phyloP scores from a whole-genome alignment of 331 rosid genomes.

The Acacia pycnantha region DNA sequence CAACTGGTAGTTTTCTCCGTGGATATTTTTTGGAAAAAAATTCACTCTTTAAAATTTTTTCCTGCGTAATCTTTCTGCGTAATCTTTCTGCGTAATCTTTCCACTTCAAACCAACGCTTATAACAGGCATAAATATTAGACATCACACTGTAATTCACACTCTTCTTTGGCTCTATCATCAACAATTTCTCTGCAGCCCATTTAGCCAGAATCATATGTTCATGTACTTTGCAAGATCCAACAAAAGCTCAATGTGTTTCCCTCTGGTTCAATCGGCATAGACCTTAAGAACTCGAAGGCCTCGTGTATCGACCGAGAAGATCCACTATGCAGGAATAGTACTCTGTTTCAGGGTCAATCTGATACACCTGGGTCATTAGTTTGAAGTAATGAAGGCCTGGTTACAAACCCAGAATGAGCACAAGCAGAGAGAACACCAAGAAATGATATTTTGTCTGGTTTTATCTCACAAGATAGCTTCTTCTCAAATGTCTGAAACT shows the following conservation, averaged over 20 bases:
- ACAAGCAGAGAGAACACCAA: conserved; percentile 76
- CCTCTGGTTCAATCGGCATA: conserved; percentile 47
- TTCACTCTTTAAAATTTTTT: not conserved
- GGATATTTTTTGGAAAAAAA: no score
- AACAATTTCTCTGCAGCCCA: conserved; percentile 68
- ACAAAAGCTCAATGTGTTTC: conserved; percentile 62
- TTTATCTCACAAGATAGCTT: conserved; percentile 49
- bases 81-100: conserved; percentile 49
- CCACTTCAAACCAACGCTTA: conserved; percentile 65
- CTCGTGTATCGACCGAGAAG: conserved; percentile 63
- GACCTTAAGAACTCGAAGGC: conserved; percentile 58
- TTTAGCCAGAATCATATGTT: conserved; percentile 48
- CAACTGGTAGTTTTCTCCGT: no score
- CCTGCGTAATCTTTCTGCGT: conserved; percentile 46
- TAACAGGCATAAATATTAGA: conserved; percentile 63
- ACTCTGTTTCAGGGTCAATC: conserved; percentile 56
- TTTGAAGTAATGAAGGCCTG: conserved; percentile 64
- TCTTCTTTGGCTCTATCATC: conserved; percentile 49
- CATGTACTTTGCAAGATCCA: conserved; percentile 69
- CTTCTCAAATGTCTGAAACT: conserved; percentile 40
- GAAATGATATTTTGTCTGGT: conserved; percentile 66
- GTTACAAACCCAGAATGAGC: conserved; percentile 61
- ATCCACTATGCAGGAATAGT: conserved; percentile 64
- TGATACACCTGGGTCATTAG: conserved; percentile 51
- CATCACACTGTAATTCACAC: conserved; percentile 59